These are phyloP conservation scores for Fraxinus platypoda DNA, from an alignment of 305 asterid genomes.

Conservation along the genomic window DNA sequence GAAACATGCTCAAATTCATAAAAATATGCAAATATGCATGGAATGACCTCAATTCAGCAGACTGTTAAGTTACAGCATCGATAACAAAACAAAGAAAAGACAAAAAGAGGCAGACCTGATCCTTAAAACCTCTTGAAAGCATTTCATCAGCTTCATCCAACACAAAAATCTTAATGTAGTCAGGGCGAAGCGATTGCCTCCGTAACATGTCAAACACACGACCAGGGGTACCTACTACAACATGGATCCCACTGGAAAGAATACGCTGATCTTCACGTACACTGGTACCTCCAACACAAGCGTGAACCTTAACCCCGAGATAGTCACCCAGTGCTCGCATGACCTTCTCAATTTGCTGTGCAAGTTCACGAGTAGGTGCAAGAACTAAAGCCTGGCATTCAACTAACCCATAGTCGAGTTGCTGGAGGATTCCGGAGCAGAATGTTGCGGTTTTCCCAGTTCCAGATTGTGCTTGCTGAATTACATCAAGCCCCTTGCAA, in stretches of 20 bases:
- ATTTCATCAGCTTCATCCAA: slow-evolving; percentile 89
- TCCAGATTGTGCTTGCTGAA: slow-evolving; percentile 88
- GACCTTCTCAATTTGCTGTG: slow-evolving; percentile 86
- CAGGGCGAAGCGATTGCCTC: slow-evolving; percentile 78
- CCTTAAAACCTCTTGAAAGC: slow-evolving; percentile 89
- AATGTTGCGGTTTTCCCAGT: slow-evolving; percentile 87
- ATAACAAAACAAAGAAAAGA: not conserved
- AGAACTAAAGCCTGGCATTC: slow-evolving; percentile 88
- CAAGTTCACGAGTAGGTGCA: slow-evolving; percentile 92
- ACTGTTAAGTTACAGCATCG: not conserved
- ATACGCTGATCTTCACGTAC: slow-evolving; percentile 91
- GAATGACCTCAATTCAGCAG: not conserved
- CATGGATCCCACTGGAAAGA: slow-evolving; percentile 81
- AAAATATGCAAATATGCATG: not conserved
- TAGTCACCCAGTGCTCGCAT: slow-evolving; percentile 92
- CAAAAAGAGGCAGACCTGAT: slow-evolving; percentile 52
- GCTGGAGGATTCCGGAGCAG: slow-evolving; percentile 88
- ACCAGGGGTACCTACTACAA: slow-evolving; percentile 91
- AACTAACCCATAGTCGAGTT: slow-evolving; percentile 58
- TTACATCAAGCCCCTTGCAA: slow-evolving; percentile 83
- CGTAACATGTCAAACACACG: slow-evolving; percentile 85
- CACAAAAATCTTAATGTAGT: slow-evolving; percentile 79
- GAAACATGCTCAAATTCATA: not conserved
- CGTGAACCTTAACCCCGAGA: slow-evolving; percentile 85
- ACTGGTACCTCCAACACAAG: slow-evolving; percentile 84